Evolutionary conservation across 1,284 basidiomycete genomes (phyloP), one percentile per base, ranked within the genome.

Genomic region (Pholiota adiposa): DNA sequence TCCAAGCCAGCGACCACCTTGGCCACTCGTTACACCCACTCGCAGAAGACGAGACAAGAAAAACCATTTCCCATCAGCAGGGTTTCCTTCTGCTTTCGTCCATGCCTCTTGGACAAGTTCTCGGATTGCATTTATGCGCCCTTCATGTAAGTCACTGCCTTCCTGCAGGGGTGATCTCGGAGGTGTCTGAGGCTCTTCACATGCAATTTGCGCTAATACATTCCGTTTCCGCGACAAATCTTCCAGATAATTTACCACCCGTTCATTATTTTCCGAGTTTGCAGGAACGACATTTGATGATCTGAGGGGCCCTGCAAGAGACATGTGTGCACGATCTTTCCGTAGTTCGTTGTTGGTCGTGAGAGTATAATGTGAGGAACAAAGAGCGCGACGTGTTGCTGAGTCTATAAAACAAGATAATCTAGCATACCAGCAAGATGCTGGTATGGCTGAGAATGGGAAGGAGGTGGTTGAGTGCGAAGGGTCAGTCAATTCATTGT

Each of bases 41-140:
- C 65, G 63, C 16, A 75, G 54, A 12, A 73, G 51, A 19, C 59
- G 61, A 3, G 64, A 56, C 18, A 75, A 38, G 18, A 67, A 34
- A 4, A 61, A 61, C 72, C 72, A 75, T 53, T 70, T 70, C 14
- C 72, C 72, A 46, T 70, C 67, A 0, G 71, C 60, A 12, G 73
- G 67, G 54, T 75, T 70, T 2, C 68, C 69, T 18, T 68, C 63
- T 4, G 70, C 65, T 27, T 58, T 67, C 5, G 59, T 19, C 48
- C 52, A 68, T 19, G 70, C 68, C 6, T 70, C 64, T 16, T 51
- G 38, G 0, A 72, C 65, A 19, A 56, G 58, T 19, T 51, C 34
- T 31, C 67, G 63, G 23, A 72, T 41, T 12, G 34, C 34, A 9
- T 59, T 55, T 19, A 70, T 63, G 19, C 68, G 67, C 40, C 56